phyloP scores from a whole-genome alignment of 148 eudicot species.

The Simmondsia chinensis region DNA sequence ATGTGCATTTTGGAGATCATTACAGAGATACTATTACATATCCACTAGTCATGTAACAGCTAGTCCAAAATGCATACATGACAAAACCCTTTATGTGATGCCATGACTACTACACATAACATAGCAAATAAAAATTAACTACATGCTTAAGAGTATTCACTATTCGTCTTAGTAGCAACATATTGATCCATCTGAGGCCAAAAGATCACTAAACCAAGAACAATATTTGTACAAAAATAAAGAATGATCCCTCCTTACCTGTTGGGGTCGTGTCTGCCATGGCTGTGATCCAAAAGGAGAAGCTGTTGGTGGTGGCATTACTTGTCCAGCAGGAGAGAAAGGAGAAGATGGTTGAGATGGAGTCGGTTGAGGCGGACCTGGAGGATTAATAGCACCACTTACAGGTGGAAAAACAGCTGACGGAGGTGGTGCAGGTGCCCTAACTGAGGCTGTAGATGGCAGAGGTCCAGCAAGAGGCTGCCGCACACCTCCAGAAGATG shows the following conservation, averaged over 20 bases:
- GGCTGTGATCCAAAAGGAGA: slow-evolving; percentile 55
- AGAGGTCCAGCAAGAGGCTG: slow-evolving; percentile 35
- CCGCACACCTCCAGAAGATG: slow-evolving; percentile 36
- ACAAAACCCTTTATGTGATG: no score
- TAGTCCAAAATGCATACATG: no score
- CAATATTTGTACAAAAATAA: not conserved
- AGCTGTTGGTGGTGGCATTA: slow-evolving; percentile 32
- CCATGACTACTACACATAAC: no score
- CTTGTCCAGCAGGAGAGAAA: slow-evolving; percentile 37
- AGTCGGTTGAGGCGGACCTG: slow-evolving; percentile 16
- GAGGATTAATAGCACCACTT: slow-evolving; percentile 27
- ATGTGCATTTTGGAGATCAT: no score
- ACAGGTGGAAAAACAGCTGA: slow-evolving; percentile 34
- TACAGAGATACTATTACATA: no score
- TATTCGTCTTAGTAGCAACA: no score
- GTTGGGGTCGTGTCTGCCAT: slow-evolving; percentile 63
- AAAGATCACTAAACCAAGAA: not conserved
- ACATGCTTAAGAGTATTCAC: no score
- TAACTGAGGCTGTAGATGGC: slow-evolving; percentile 23
- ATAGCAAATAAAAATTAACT: no score
- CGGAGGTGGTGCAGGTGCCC: slow-evolving; percentile 36
- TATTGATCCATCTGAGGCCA: no score
- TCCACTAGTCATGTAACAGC: no score
- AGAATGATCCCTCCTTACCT: slow-evolving; percentile 26
- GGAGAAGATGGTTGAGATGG: slow-evolving; percentile 38